These are phyloP conservation scores for Trametes meyenii DNA, from an alignment of 768 basidiomycete genomes.

Conservation along the genomic window DNA sequence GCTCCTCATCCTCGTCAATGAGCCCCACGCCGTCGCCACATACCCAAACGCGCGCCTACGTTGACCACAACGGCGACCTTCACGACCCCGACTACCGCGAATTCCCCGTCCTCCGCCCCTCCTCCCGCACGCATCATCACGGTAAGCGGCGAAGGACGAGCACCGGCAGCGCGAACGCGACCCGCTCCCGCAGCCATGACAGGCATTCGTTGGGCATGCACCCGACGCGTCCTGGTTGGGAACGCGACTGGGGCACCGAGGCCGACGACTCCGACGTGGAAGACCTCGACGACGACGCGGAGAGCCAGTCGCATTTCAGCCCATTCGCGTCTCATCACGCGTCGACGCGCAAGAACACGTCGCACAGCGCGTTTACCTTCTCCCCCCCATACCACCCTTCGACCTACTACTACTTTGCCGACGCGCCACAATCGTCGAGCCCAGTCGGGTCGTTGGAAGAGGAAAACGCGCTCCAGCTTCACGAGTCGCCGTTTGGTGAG, in stretches of 20 bases:
- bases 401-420: conserved; percentile 26
- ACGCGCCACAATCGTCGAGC: conserved; percentile 26
- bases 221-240: conserved; percentile 29
- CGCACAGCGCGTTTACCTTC: conserved; percentile 24
- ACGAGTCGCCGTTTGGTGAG: conserved; percentile 26
- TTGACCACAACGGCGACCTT: conserved; percentile 62
- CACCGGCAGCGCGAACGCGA: conserved; percentile 15
- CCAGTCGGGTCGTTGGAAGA: conserved; percentile 30
- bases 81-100: conserved; percentile 72
- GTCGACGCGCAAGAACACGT: conserved; percentile 16
- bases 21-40: conserved; percentile 26
- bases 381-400: conserved; percentile 19
- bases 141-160: conserved; percentile 17
- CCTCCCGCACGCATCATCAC: conserved; percentile 12
- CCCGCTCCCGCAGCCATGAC: conserved; percentile 23
- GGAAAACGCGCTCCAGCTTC: conserved; percentile 23
- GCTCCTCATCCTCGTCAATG: conserved; percentile 30
- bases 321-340: conserved; percentile 24
- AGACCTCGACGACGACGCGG: conserved; percentile 27
- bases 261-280: conserved; percentile 30
- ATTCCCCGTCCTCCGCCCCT: conserved; percentile 48
- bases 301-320: conserved; percentile 25
- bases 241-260: conserved; percentile 31
- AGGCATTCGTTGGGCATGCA: conserved; percentile 22
- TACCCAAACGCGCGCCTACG: conserved; percentile 44